Percentiles rank a stretch among this genome's conserved stretches.
Evolutionary conservation across 495 filamentous ascomycete species (phyloP).

Genomic region (Parachaetomium inaequale): DNA sequence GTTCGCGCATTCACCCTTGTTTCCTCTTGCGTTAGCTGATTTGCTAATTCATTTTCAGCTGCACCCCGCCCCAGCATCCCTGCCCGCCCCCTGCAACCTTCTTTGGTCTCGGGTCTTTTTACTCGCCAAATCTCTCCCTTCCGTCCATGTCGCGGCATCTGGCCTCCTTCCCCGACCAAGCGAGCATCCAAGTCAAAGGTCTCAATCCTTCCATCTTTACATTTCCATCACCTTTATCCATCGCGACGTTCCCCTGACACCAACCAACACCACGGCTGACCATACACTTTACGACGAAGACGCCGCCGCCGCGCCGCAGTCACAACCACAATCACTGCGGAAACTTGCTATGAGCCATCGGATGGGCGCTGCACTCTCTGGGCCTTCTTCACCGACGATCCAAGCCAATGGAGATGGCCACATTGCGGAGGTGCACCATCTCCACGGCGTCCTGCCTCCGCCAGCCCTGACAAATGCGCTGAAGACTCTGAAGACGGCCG

Average conservation of each 20-base stretch:
- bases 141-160: slow-evolving; percentile 28
- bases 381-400: slow-evolving; percentile 33
- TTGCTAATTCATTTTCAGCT: slow-evolving; percentile 17
- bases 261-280: slow-evolving; percentile 28
- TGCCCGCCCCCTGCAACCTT: slow-evolving; percentile 8
- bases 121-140: slow-evolving; percentile 16
- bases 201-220: slow-evolving; percentile 9
- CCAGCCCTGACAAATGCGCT: slow-evolving; percentile 36
- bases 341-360: slow-evolving; percentile 51
- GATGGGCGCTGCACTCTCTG: slow-evolving; percentile 28
- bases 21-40: slow-evolving; percentile 13
- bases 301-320: slow-evolving; percentile 38
- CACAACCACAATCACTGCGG: slow-evolving; percentile 41
- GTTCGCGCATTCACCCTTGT: slow-evolving; percentile 9
- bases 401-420: slow-evolving; percentile 20
- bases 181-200: slow-evolving; percentile 24
- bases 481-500: slow-evolving; percentile 35
- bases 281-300: slow-evolving; percentile 17
- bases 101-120: slow-evolving; percentile 9
- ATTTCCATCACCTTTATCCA: background rate
- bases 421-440: background rate
- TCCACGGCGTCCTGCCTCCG: slow-evolving; percentile 26
- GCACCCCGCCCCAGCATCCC: slow-evolving; percentile 14
- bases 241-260: too few species aligned
- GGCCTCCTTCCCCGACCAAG: slow-evolving; percentile 14